Evolutionary conservation across 108 stramenopile genomes (phyloP), one percentile per base, ranked within the genome.

Genomic region (Cyclotella distinguenda): DNA sequence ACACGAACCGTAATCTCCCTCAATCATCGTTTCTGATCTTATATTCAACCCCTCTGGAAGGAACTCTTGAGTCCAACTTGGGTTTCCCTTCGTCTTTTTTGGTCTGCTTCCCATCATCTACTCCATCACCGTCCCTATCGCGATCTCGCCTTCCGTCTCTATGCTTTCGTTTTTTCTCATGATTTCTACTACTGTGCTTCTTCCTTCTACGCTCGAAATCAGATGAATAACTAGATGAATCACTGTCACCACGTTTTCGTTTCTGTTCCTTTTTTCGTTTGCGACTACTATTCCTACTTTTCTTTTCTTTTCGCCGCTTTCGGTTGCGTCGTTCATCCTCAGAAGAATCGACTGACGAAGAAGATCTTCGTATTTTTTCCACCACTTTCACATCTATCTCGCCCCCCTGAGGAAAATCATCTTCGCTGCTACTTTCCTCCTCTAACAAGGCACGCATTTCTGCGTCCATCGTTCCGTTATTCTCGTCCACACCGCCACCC

Each of bases 341-440:
- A 19, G 63, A 64, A 1, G 63, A 64, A 43, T 50, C 52, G 16
- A 34, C 52, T 6, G 70, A 66, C 12, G 70, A 64, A 7, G 49
- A 56, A 0, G 64, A 48, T 18, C 36, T 39, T 22, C 56, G 51
- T 31, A 43, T 51, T 31, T 52, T 43, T 30, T 23, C 16, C 51
- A 13, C 25, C 64, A 8, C 2, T 38, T 36, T 54, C 65, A 4
- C n/a, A n/a, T n/a, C 40, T 38, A 34, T 28, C n/a, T 38, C 66
- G 18, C 27, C 33, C 52, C 15, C 52, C 52, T 62, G 47, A 10
- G 86, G 80, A 61, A 82, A 84, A 36, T 93, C 92, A n/a, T 93
- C 92, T 63, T 90, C 88, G 46, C 86, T 87, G 53, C 84, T 88
- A 38, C 78, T 83, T 25, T 84, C 86, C 56, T 89, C 82, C 46